A percentile compares a stretch with the other conserved stretches of the same genome.
Conservation (phyloP, 805 yeast genomes). For the Maudiozyma barnettii region DNA sequence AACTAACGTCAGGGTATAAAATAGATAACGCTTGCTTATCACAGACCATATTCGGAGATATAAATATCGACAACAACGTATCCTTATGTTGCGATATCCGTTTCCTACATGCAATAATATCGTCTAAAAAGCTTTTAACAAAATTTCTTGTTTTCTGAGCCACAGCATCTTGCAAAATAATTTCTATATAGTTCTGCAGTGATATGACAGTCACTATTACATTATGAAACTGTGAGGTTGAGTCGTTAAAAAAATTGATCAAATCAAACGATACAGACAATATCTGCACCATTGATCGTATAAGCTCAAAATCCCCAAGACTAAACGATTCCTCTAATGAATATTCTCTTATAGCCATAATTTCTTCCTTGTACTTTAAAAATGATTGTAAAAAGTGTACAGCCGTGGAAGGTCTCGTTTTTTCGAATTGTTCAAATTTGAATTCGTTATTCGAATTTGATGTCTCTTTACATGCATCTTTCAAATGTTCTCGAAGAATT, state of each 20-base stretch:
- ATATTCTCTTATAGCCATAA: slow-evolving; percentile 5
- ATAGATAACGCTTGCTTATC: not conserved
- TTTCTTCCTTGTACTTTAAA: slow-evolving; percentile 1
- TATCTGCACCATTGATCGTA: slow-evolving; percentile 1
- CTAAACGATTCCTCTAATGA: slow-evolving; percentile 9
- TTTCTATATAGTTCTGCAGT: slow-evolving; percentile 4
- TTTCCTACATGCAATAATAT: not conserved
- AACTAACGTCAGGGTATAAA: slow-evolving; percentile 4
- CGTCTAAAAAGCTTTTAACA: slow-evolving; percentile 2
- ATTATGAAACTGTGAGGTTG: slow-evolving; percentile 5
- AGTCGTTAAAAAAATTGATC: slow-evolving; percentile 3
- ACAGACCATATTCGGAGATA: slow-evolving; percentile 5
- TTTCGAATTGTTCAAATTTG: slow-evolving; percentile 5
- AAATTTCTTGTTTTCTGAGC: slow-evolving; percentile 2
- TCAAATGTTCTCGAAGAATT: slow-evolving; percentile 1
- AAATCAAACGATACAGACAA: slow-evolving; percentile 1
- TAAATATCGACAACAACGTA: slow-evolving; percentile 5
- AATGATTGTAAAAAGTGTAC: slow-evolving; percentile 4
- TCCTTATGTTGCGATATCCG: slow-evolving; percentile 1
- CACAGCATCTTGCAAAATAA: not conserved
- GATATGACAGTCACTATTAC: not conserved
- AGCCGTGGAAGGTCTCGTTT: slow-evolving; percentile 4
- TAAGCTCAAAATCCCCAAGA: slow-evolving; percentile 6
- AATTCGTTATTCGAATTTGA: too few relatives aligned
- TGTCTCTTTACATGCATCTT: not conserved